Evolutionary conservation across 2,329 filamentous ascomycete genomes (phyloP), one percentile per base, ranked within the genome.

Genomic region (Neonectria punicea): DNA sequence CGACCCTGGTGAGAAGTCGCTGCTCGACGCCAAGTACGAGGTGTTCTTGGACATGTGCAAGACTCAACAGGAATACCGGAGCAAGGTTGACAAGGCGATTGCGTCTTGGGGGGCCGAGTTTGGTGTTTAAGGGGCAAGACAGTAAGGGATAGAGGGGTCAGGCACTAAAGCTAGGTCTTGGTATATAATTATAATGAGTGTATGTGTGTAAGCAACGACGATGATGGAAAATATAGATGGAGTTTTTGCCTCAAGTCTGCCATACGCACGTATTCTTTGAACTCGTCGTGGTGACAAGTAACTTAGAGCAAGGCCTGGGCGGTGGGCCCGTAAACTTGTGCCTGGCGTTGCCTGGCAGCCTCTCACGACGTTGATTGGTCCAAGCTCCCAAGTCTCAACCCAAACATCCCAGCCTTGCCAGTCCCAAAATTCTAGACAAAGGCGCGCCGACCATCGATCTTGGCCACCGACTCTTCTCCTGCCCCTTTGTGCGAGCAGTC

Each of bases 21-120:
- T 99, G 70, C 83, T 99, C 57, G 86, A 92, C 73, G 91, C 91
- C 67, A 99, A 99, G 85, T 99, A 98, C 77, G 90, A 93, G 75
- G 89, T 99, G n/a, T 98, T 98, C 84, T 80, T 98, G 61, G 93
- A 98, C 80, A 93, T 97, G 85, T 96, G 93, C 79, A 87, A 90
- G 75, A 91, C 91, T 64, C 96, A 99, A 84, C 91, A 93, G 79
- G 84, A 86, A 66, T 98, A 97, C 78, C 87, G 96, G 74, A 88
- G 85, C 74, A 90, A 90, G 77, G 87, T 99, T 10, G 92, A 99
- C 77, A 87, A 87, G 55, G 85, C 84, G 2, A 78, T 84, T 28
- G 76, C 76, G 51, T 78, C 76, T 47, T 85, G 79, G 78, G 70
- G 63, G 22, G 61, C 63, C 47, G 68, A 76, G 32, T 76, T 76